Evolutionary conservation across 495 filamentous ascomycete species (phyloP).

Genomic region (Annulohypoxylon bovei): DNA sequence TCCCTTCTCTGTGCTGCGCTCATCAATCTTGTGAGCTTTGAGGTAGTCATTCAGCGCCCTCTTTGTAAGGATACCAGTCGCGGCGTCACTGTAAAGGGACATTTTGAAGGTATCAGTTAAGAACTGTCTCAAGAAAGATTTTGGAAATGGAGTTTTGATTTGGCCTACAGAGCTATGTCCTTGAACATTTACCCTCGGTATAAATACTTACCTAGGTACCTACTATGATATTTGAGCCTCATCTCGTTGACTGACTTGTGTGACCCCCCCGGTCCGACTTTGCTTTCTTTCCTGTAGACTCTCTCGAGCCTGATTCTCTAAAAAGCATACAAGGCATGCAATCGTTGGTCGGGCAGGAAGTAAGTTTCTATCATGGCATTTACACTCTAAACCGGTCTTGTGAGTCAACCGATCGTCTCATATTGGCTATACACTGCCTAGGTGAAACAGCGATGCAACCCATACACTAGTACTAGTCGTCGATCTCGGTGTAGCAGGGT

Average conservation of each 20-base stretch:
- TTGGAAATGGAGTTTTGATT: background rate
- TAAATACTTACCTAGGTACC: conserved; percentile 10
- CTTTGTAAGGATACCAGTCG: conserved; percentile 6
- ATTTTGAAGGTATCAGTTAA: conserved; percentile 24
- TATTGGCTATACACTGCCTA: conserved; percentile 8
- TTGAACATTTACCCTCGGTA: background rate
- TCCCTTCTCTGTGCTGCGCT: conserved; percentile 15
- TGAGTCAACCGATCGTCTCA: background rate
- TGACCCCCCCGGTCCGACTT: background rate
- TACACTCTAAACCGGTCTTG: background rate
- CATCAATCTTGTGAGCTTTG: conserved; percentile 8
- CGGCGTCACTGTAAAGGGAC: conserved; percentile 45
- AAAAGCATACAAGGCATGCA: background rate
- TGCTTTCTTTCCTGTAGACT: background rate
- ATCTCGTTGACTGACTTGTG: background rate
- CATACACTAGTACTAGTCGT: background rate
- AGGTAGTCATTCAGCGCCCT: conserved; percentile 20
- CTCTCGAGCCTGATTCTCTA: background rate
- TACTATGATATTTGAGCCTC: conserved; percentile 18
- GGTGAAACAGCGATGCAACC: conserved; percentile 25
- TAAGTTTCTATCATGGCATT: background rate
- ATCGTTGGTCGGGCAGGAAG: background rate
- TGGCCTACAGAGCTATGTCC: background rate
- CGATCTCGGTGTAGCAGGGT: conserved; percentile 28
- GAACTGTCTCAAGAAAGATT: background rate